A percentile compares a stretch with the other conserved stretches of the same genome.
These are phyloP conservation scores for Rubroboletus pulcherrimus DNA, from an alignment of 768 basidiomycete species.

Conservation along the genomic window DNA sequence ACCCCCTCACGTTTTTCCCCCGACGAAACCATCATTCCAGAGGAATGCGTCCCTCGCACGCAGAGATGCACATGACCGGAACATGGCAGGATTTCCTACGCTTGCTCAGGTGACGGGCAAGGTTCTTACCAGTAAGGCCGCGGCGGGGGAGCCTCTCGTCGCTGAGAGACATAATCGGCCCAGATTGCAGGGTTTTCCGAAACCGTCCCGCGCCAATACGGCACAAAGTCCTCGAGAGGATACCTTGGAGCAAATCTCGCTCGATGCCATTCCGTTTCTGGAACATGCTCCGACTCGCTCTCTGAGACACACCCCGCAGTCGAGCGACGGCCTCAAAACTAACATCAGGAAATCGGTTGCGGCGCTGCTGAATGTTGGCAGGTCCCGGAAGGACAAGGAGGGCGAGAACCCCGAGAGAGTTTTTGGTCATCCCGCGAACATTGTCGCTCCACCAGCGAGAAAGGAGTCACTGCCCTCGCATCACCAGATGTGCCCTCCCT, in stretches of 20 bases:
- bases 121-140: constrained; percentile 3
- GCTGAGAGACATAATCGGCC: neutral
- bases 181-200: constrained; percentile 1
- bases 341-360: constrained; percentile 1
- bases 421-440: constrained; percentile 18
- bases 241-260: constrained; percentile 6
- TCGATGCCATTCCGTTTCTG: constrained; percentile 9
- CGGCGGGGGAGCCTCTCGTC: neutral
- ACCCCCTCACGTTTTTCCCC: neutral
- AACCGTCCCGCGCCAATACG: neutral
- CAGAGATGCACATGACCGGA: neutral
- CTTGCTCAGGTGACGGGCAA: constrained; percentile 18
- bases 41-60: neutral
- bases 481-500: neutral
- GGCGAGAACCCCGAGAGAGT: neutral
- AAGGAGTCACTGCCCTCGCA: constrained; percentile 15
- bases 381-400: constrained; percentile 1
- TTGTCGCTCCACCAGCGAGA: constrained; percentile 4
- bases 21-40: neutral
- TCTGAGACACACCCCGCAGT: constrained; percentile 10
- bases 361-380: constrained; percentile 5
- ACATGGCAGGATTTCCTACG: constrained; percentile 10
- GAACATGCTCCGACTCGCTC: constrained; percentile 2
- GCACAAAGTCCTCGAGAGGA: neutral
- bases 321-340: constrained; percentile 2